Evolutionary conservation across 176 grass and related monocot genomes (phyloP), one percentile per base, ranked within the genome.

Genomic region (Bothriochloa decipiens): DNA sequence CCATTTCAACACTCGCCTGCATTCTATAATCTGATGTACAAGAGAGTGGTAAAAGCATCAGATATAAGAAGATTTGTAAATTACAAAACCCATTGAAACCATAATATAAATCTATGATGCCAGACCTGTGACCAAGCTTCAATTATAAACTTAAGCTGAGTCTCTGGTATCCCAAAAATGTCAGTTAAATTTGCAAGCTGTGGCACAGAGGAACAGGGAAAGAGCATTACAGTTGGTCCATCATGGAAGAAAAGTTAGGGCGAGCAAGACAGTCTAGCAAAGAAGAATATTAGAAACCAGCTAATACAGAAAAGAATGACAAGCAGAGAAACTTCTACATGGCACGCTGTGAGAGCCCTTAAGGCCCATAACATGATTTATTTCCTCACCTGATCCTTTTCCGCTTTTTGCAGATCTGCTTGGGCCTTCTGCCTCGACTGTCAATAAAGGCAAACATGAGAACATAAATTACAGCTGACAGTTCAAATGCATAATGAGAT

Each of bases 401-500:
- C 88, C 32, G 94, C 92, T 64, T 82, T 91, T 14, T 75, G 68
- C 79, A 98, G 85, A 90, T 98, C 93, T 67, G 87, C 37, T 83
- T 93, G 81, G 74, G 96, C 96, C 81, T 98, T 98, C 85, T 90
- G 75, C 83, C 96, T 98, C 4, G 96, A 98, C 96, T 98, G 93
- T 73, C 77, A 87, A 90, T 47, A 76, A 71, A 75, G 25, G 79
- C 64, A 87, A 63, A 69, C 2, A 70, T 84, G 53, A 86, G 52
- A 72, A 65, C 25, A 84, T n/a, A 61, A 68, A 74, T n/a, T 72
- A 74, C 8, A 69, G 46, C 40, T 60, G 25, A 55, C 50, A 49
- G 17, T 64, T 65, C n/a, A 58, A 85, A 90, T 52, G 79, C 16
- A 65, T 29, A 18, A 75, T 61, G 17, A 36, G 81, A 25, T 45